These are phyloP conservation scores for Ramularia endophylla DNA, from an alignment of 2,329 filamentous ascomycete genomes.

Conservation along the genomic window DNA sequence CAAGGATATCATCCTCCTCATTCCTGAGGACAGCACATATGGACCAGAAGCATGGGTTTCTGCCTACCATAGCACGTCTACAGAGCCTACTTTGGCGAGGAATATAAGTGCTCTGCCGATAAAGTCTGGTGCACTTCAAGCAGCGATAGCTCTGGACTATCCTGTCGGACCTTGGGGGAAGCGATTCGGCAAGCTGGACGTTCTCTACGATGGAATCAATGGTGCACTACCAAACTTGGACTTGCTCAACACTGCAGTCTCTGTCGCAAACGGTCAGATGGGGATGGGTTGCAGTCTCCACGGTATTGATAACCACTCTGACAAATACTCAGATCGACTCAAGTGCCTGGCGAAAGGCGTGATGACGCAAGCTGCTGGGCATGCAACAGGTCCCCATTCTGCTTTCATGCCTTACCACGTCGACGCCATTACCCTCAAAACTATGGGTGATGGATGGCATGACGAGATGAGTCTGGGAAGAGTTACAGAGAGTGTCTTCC, in stretches of 20 bases:
- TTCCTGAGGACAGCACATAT: constrained; percentile 81
- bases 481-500: constrained; percentile 81
- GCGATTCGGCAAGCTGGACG: constrained; percentile 79
- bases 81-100: constrained; percentile 45
- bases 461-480: constrained; percentile 95
- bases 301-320: constrained; percentile 71
- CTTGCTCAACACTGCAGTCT: constrained; percentile 87
- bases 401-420: constrained; percentile 97
- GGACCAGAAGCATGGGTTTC: constrained; percentile 97
- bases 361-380: constrained; percentile 83
- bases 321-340: constrained; percentile 74
- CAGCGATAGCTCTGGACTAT: constrained; percentile 89
- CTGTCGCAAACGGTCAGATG: constrained; percentile 87
- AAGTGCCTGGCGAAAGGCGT: constrained; percentile 88
- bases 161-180: constrained; percentile 62
- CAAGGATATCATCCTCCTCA: constrained; percentile 91
- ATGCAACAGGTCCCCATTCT: constrained; percentile 85
- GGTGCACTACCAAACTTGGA: constrained; percentile 94
- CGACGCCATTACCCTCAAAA: constrained; percentile 88
- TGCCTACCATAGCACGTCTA: constrained; percentile 89
- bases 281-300: constrained; percentile 78
- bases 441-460: constrained; percentile 87
- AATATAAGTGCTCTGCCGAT: constrained; percentile 69
- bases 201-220: constrained; percentile 93
- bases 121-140: constrained; percentile 90